Evolutionary conservation across 2,329 filamentous ascomycete species (phyloP).

Genomic region (Colletotrichum costaricense): DNA sequence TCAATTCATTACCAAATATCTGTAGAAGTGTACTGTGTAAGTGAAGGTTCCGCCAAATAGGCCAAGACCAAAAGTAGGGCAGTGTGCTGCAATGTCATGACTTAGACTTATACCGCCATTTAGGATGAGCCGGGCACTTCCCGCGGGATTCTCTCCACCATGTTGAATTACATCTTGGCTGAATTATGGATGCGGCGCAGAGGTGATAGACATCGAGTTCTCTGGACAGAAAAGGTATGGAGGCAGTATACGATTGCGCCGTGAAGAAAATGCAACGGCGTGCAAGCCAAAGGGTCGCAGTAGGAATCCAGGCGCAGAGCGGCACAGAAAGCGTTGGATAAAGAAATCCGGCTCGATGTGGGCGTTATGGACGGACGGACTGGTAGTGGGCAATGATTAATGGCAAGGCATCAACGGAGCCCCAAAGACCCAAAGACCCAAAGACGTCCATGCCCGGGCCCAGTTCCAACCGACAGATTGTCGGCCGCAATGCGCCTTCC

Average conservation of each 20-base stretch:
- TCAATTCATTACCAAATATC: background rate
- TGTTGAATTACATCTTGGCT: background rate
- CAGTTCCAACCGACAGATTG: too few species aligned
- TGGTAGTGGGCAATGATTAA: background rate
- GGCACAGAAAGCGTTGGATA: constrained; percentile 1
- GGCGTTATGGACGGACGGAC: background rate
- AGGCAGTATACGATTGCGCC: background rate
- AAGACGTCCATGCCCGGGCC: too few species aligned
- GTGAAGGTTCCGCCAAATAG: background rate
- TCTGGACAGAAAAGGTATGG: background rate
- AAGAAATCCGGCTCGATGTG: background rate
- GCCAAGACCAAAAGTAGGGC: background rate
- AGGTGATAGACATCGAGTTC: background rate
- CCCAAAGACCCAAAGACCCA: too few species aligned
- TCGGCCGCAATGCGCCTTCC: too few species aligned
- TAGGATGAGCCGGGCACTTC: background rate
- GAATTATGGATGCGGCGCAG: background rate
- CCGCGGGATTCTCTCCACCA: background rate
- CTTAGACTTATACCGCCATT: background rate
- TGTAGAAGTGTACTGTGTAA: background rate
- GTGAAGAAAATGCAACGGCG: background rate
- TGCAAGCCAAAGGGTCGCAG: background rate
- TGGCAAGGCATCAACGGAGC: background rate
- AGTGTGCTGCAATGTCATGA: background rate
- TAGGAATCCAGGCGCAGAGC: background rate